Evolutionary conservation across 257 asterid species (phyloP).

Genomic region (Ballota nigra): DNA sequence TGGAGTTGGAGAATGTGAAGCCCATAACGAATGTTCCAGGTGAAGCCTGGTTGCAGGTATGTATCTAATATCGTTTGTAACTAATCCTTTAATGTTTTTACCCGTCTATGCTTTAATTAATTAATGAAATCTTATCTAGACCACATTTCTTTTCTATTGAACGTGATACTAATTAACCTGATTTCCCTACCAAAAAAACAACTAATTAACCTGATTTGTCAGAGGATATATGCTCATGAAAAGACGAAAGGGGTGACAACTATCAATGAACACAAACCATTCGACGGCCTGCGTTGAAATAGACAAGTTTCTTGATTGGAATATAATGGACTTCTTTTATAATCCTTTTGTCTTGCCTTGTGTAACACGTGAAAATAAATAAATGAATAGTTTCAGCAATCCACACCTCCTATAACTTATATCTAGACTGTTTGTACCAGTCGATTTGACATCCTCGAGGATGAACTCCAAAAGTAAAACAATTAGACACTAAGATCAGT

Average conservation of each 20-base stretch:
- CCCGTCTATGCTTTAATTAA: background rate
- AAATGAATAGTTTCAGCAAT: background rate
- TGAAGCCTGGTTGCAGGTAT: slow-evolving; percentile 69
- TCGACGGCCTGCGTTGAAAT: background rate
- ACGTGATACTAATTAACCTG: background rate
- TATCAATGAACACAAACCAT: background rate
- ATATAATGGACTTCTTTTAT: background rate
- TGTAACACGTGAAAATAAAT: background rate
- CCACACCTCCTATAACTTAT: background rate
- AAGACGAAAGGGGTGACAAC: background rate
- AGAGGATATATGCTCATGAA: background rate
- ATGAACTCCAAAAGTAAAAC: background rate
- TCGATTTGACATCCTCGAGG: too few relatives aligned
- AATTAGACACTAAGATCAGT: background rate
- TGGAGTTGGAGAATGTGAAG: slow-evolving; percentile 45
- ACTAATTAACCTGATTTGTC: background rate
- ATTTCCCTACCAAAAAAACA: too few relatives aligned
- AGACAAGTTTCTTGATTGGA: background rate
- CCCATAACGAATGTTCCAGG: slow-evolving; percentile 35
- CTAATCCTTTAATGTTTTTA: background rate
- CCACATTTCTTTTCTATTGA: background rate
- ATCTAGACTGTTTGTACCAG: background rate
- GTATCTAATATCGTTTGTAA: background rate
- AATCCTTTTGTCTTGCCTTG: background rate
- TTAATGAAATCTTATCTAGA: background rate